phyloP scores from a whole-genome alignment of 331 rosid species.

The Rosa hybrid region DNA sequence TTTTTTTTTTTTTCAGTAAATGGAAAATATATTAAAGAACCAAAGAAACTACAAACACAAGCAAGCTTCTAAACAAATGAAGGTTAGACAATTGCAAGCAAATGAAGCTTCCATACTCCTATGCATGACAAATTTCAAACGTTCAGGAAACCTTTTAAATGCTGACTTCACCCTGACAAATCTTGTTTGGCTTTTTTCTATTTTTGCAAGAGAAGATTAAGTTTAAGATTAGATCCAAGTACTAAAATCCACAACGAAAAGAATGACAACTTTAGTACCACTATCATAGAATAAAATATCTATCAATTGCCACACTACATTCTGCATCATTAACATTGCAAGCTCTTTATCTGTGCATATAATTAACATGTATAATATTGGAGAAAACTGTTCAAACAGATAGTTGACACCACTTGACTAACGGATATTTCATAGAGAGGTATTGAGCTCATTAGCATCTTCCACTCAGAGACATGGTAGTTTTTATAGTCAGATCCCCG shows the following conservation, averaged over 20 bases:
- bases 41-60: neutral
- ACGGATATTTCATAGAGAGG: neutral
- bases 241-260: neutral
- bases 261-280: conserved; percentile 1
- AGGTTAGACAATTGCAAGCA: neutral
- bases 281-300: neutral
- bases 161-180: neutral
- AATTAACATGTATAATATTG: neutral
- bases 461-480: neutral
- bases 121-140: neutral
- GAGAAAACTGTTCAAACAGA: neutral
- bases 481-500: too few species aligned
- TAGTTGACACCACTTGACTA: neutral
- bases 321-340: neutral
- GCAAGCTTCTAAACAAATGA: neutral
- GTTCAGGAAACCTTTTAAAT: neutral
- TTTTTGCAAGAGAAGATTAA: neutral
- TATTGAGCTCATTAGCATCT: neutral
- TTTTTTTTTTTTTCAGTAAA: neutral
- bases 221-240: neutral
- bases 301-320: neutral
- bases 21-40: neutral
- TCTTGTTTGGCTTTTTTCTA: neutral
- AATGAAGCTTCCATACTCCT: too few species aligned
- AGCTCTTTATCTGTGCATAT: neutral